Evolutionary conservation across 805 yeast genomes (phyloP).

Genomic region (Myxozyma udenii): DNA sequence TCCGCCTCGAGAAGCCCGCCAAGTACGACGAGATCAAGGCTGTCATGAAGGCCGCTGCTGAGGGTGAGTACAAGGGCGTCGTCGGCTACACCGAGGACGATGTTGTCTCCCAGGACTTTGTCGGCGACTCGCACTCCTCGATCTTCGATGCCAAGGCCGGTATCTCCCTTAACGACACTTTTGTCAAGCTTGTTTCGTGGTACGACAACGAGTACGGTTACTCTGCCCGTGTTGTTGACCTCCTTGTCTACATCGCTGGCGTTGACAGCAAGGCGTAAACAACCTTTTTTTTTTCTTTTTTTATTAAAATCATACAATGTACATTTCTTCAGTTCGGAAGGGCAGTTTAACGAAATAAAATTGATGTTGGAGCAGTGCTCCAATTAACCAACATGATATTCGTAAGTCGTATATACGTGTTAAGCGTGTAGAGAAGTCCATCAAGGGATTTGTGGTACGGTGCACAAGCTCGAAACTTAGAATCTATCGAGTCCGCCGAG

Average conservation of each 20-base stretch:
- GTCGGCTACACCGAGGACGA: slow-evolving; percentile 89
- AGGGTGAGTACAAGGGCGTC: slow-evolving; percentile 75
- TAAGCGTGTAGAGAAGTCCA: too few relatives aligned
- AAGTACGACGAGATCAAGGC: slow-evolving; percentile 80
- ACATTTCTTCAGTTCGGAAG: not conserved
- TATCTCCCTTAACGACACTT: slow-evolving; percentile 78
- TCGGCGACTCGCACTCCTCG: slow-evolving; percentile 78
- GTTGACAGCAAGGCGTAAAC: slow-evolving; percentile 35
- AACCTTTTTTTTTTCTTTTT: not conserved
- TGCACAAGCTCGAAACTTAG: too few relatives aligned
- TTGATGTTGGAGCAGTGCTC: too few relatives aligned
- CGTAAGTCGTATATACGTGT: too few relatives aligned
- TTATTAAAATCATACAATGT: not conserved
- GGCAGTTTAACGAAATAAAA: too few relatives aligned
- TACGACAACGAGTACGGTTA: slow-evolving; percentile 96
- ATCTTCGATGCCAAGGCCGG: slow-evolving; percentile 91
- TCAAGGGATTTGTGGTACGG: too few relatives aligned
- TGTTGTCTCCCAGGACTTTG: slow-evolving; percentile 87
- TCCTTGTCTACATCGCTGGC: slow-evolving; percentile 76
- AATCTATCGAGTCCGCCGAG: too few relatives aligned
- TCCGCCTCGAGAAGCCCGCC: slow-evolving; percentile 70
- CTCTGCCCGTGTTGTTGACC: slow-evolving; percentile 94
- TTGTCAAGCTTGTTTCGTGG: slow-evolving; percentile 90
- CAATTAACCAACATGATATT: too few relatives aligned
- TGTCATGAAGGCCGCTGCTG: slow-evolving; percentile 71